phyloP scores from a whole-genome alignment of 2,329 filamentous ascomycete species.

The Paecilomyces dactylethromorphus region DNA sequence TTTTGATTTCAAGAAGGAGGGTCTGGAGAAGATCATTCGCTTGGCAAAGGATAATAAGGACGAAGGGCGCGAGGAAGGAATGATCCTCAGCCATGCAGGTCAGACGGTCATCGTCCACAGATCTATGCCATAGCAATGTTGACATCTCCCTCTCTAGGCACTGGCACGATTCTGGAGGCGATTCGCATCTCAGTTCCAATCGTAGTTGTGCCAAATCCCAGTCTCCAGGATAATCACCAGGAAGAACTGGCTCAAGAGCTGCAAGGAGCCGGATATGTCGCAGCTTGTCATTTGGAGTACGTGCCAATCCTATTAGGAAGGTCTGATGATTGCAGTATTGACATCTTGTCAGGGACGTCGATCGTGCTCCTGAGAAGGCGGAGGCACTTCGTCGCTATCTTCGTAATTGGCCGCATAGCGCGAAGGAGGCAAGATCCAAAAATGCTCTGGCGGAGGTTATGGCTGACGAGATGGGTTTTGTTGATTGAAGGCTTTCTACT shows the following conservation, averaged over 20 bases:
- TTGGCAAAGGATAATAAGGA: conserved; percentile 42
- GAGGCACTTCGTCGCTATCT: conserved; percentile 40
- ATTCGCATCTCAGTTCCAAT: conserved; percentile 67
- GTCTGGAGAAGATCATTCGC: conserved; percentile 55
- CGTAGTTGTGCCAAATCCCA: conserved; percentile 82
- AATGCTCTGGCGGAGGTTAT: conserved; percentile 46
- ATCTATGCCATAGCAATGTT: neutral
- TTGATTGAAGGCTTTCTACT: conserved; percentile 34
- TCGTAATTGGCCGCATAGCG: conserved; percentile 46
- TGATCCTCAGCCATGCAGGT: conserved; percentile 89
- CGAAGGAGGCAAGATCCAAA: conserved; percentile 30
- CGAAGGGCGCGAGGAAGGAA: conserved; percentile 46
- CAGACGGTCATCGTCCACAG: conserved; percentile 19
- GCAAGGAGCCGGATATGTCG: conserved; percentile 65
- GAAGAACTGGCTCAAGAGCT: conserved; percentile 75
- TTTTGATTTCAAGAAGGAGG: conserved; percentile 59
- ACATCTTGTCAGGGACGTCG: conserved; percentile 38
- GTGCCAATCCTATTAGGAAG: conserved; percentile 15
- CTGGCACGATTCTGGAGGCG: conserved; percentile 81
- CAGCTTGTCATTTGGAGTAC: conserved; percentile 63
- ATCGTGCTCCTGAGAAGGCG: conserved; percentile 40
- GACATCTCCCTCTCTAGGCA: conserved; percentile 50
- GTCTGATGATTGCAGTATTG: conserved; percentile 2
- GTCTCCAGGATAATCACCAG: conserved; percentile 85
- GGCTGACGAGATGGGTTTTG: conserved; percentile 52